These are phyloP conservation scores for Castanea mollissima DNA, from an alignment of 306 rosid species.

Conservation along the genomic window DNA sequence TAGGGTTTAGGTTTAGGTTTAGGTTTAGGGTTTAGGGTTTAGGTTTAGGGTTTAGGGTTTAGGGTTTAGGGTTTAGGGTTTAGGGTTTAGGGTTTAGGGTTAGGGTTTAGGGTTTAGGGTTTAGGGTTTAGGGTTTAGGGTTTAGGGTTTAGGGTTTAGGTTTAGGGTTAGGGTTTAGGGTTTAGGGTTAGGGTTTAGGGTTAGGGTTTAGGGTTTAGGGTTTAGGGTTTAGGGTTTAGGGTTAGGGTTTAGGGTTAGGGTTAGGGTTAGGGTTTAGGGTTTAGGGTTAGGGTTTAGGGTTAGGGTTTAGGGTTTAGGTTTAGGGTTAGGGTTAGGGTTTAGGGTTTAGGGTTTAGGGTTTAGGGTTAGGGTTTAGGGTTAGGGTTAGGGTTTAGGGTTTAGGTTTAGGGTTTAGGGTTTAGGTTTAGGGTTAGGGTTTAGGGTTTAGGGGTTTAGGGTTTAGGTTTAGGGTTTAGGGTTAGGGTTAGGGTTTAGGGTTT, in stretches of 20 bases:
- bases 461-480: slow-evolving; percentile 24
- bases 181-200: slow-evolving; percentile 23
- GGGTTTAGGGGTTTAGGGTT: slow-evolving; percentile 29
- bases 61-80: slow-evolving; percentile 26
- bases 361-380: slow-evolving; percentile 25
- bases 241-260: slow-evolving; percentile 26
- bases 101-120: no score
- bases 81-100: slow-evolving; percentile 14
- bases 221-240: slow-evolving; percentile 24
- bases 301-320: slow-evolving; percentile 30
- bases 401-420: slow-evolving; percentile 29
- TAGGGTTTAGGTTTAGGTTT: slow-evolving; percentile 26
- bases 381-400: no score
- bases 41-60: slow-evolving; percentile 15
- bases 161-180: slow-evolving; percentile 20
- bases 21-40: slow-evolving; percentile 20
- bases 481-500: slow-evolving; percentile 11
- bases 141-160: slow-evolving; percentile 21
- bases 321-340: no score
- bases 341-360: slow-evolving; percentile 7
- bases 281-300: slow-evolving; percentile 27
- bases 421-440: slow-evolving; percentile 29
- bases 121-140: slow-evolving; percentile 22
- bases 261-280: slow-evolving; percentile 26
- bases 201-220: slow-evolving; percentile 23